Conservation (phyloP, 2,329 filamentous ascomycete species). For the Calonectria ilicicola region DNA sequence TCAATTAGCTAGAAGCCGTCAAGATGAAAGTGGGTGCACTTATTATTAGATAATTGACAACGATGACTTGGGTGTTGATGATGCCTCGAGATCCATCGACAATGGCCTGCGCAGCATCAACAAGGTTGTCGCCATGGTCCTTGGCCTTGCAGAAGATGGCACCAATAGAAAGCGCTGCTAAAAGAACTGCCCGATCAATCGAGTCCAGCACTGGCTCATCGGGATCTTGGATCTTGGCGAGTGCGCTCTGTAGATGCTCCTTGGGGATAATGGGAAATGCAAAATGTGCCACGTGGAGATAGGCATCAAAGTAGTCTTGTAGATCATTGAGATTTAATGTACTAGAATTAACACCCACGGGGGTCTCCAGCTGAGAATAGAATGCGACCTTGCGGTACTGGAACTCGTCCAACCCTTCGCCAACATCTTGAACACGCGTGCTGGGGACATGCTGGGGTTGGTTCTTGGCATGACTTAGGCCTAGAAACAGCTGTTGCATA, state of each 20-base stretch:
- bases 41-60: background rate
- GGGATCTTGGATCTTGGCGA: background rate
- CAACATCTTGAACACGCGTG: background rate
- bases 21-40: background rate
- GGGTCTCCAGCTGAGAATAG: background rate
- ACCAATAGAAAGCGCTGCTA: background rate
- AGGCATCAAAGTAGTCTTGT: background rate
- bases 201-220: background rate
- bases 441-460: background rate
- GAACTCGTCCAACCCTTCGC: background rate
- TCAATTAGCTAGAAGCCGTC: background rate
- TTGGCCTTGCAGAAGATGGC: background rate
- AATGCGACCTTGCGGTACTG: background rate
- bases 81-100: background rate
- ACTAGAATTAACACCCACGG: background rate
- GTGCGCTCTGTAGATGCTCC: background rate
- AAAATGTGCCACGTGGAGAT: background rate
- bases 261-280: background rate
- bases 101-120: background rate
- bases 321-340: background rate
- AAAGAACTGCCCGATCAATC: background rate
- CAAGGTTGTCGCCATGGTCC: background rate
- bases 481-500: conserved; percentile 1
- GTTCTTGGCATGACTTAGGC: background rate
- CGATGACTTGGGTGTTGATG: background rate